Evolutionary conservation across 352 stramenopile genomes (phyloP).

Genomic region (Phytophthora sp.): DNA sequence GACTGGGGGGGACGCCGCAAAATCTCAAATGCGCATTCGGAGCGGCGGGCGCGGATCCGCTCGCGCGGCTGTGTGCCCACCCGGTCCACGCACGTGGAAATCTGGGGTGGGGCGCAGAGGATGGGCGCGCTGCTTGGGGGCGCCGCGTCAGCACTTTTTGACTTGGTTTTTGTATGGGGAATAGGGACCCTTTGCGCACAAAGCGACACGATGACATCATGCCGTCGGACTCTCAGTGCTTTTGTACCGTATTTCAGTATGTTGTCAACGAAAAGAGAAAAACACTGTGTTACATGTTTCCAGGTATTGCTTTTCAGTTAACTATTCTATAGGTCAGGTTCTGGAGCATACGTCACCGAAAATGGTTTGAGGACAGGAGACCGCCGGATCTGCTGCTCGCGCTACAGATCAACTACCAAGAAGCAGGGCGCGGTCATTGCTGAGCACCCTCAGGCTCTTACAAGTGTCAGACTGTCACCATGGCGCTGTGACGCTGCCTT

Average conservation of each 20-base stretch:
- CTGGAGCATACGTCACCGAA: conserved; percentile 3
- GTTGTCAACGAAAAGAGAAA: neutral
- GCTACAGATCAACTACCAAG: neutral
- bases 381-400: neutral
- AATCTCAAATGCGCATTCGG: conserved; percentile 46
- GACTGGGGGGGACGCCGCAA: conserved; percentile 38
- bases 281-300: neutral
- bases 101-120: neutral
- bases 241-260: conserved; percentile 6
- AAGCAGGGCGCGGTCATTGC: too few species aligned
- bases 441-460: too few species aligned
- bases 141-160: conserved; percentile 15
- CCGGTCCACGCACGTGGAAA: conserved; percentile 15
- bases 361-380: neutral
- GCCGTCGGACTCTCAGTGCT: conserved; percentile 11
- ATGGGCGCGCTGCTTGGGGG: conserved; percentile 23
- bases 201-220: conserved; percentile 48
- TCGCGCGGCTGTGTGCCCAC: neutral
- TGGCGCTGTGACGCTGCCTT: conserved; percentile 1
- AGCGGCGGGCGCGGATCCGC: neutral
- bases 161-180: conserved; percentile 33
- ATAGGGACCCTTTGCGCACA: conserved; percentile 3
- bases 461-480: too few species aligned
- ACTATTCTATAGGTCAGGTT: neutral
- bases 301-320: conserved; percentile 9